Conservation (phyloP, 2,329 filamentous ascomycete species). For the Fusarium neocosmosporiellum region DNA sequence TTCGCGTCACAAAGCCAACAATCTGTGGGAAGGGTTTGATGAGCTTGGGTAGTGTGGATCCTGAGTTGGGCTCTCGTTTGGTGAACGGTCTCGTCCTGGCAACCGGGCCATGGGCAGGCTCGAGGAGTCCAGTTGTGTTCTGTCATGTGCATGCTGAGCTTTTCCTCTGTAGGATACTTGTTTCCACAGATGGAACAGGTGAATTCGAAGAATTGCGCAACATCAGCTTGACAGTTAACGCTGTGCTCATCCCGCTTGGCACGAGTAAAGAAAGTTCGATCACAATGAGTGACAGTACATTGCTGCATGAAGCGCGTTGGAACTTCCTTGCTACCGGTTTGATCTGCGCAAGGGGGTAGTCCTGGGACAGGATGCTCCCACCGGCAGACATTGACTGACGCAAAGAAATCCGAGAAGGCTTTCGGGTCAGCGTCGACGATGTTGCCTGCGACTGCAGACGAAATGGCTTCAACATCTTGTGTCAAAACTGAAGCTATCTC, state of each 20-base stretch:
- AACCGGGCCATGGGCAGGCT: neutral
- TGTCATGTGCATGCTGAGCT: neutral
- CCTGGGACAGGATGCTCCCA: neutral
- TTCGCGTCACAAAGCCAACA: neutral
- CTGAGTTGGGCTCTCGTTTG: neutral
- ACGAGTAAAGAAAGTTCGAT: neutral
- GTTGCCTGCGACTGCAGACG: neutral
- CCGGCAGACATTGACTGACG: neutral
- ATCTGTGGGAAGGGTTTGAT: neutral
- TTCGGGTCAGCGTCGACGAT: neutral
- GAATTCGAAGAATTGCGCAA: neutral
- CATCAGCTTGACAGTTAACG: neutral
- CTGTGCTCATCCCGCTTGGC: neutral
- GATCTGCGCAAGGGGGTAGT: neutral
- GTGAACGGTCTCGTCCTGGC: neutral
- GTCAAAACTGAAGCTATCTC: neutral
- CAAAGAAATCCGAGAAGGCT: neutral
- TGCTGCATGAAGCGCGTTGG: neutral
- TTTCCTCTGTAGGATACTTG: neutral
- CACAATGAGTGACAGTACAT: neutral
- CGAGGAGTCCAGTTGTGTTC: neutral
- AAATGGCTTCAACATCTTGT: neutral
- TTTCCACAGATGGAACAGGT: neutral
- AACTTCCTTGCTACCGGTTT: neutral
- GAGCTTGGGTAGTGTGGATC: neutral